Conservation (phyloP, 2,329 filamentous ascomycete species). For the Chrysoporthe puriensis region DNA sequence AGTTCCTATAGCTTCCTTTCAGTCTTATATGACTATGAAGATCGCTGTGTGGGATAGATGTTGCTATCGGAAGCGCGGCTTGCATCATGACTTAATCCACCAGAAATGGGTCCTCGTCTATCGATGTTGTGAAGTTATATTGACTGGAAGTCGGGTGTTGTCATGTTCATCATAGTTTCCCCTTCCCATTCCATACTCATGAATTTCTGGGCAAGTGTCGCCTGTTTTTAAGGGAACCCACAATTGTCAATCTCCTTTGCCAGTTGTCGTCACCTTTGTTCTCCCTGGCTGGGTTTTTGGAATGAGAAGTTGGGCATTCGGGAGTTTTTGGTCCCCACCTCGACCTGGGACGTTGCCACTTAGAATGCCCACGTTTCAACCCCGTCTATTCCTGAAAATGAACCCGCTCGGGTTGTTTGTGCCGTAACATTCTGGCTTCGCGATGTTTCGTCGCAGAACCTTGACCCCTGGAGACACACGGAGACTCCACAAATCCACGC, state of each 20-base stretch:
- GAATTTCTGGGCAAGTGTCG: too few relatives aligned
- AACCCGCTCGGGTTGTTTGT: not conserved
- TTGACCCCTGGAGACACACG: not conserved
- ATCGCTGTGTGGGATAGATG: not conserved
- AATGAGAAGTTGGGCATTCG: not conserved
- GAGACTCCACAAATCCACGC: not conserved
- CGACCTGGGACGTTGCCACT: not conserved
- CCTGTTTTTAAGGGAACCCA: too few relatives aligned
- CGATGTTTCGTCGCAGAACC: conserved; percentile 2
- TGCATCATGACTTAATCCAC: not conserved
- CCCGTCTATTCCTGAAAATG: not conserved
- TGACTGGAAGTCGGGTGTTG: too few relatives aligned
- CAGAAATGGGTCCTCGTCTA: not conserved
- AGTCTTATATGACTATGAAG: not conserved
- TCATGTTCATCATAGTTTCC: too few relatives aligned
- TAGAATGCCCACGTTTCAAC: not conserved
- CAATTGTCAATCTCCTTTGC: too few relatives aligned
- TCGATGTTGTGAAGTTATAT: not conserved
- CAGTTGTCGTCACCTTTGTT: not conserved
- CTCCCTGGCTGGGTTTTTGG: not conserved
- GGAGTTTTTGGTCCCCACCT: not conserved
- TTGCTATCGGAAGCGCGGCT: not conserved
- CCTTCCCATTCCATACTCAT: too few relatives aligned
- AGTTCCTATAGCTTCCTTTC: not conserved
- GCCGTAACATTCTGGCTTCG: not conserved